A percentile compares a stretch with the other conserved stretches of the same genome.
phyloP scores from a whole-genome alignment of 352 stramenopile genomes.

The Pythium scleroteichum region DNA sequence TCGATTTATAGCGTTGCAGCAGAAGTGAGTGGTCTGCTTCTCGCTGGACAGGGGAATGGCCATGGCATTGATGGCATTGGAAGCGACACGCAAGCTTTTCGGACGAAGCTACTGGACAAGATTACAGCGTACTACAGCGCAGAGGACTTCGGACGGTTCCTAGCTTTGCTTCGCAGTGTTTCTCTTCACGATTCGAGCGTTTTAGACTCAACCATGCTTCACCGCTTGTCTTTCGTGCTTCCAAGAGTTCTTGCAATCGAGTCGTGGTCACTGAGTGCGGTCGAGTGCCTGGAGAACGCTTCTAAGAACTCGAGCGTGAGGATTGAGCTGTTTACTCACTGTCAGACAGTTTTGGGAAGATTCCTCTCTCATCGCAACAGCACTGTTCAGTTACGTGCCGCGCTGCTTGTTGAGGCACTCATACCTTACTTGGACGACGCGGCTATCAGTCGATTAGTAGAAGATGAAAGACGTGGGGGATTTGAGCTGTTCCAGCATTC shows the following conservation, averaged over 20 bases:
- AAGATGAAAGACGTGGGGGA: constrained; percentile 31
- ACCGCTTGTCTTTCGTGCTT: constrained; percentile 67
- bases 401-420: constrained; percentile 46
- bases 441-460: constrained; percentile 35
- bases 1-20: constrained; percentile 62
- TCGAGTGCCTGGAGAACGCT: constrained; percentile 48
- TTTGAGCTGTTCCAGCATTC: constrained; percentile 43
- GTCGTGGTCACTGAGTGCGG: constrained; percentile 53
- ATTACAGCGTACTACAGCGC: constrained; percentile 54
- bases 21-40: constrained; percentile 60
- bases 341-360: constrained; percentile 43
- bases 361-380: constrained; percentile 58
- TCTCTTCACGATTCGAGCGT: constrained; percentile 56
- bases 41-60: constrained; percentile 18
- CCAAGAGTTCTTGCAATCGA: constrained; percentile 59
- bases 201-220: constrained; percentile 70
- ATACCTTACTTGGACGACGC: constrained; percentile 32
- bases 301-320: constrained; percentile 37
- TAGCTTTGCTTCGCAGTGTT: constrained; percentile 61
- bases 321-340: constrained; percentile 50
- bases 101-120: constrained; percentile 39
- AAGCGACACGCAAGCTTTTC: constrained; percentile 27
- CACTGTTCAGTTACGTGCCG: constrained; percentile 43
- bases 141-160: constrained; percentile 70
- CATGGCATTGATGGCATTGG: too few relatives aligned